Evolutionary conservation across 2,329 filamentous ascomycete species (phyloP), one percentile per base, ranked within the genome.

Genomic region (Claviceps cyperi): DNA sequence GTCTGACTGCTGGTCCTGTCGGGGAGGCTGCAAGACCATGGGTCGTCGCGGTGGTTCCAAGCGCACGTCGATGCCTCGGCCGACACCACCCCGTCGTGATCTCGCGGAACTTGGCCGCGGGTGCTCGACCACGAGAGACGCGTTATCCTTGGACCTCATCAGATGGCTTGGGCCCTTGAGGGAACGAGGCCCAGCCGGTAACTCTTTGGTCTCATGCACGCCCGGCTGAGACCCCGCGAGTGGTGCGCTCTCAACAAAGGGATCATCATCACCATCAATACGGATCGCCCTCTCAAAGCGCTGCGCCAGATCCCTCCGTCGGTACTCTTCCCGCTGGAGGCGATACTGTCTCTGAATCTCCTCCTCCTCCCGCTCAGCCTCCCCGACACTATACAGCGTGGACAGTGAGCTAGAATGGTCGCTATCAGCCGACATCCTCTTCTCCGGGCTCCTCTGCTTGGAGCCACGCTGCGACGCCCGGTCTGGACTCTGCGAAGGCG

Each of bases 351-450:
- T 48, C 19, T 50, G 36, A 11, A 46, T 40, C 38, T 54, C 40
- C 32, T 52, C 43, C 7, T 48, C 51, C 17, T 62, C 62, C 6
- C 70, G 67, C 8, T 71, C 67, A 1, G 66, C 63, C 49, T 77
- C 74, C 32, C 75, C 73, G 46, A 72, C 73, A 51, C 75, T 78
- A 54, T 78, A 77, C 5, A 80, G 59, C 0, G 76, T 80, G 4
- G 76, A 80, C 5, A 80, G 63, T 2, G 74, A 71, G 39, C 74
- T 78, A 0, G 74, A 77, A 14, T 67, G 62, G 8, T 73, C 66
- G 53, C 72, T 76, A 4, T 67, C 64, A 4, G 59, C 51, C 0
- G 70, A 73, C 4, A 48, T 51, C n/a, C 59, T 60, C 50, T 60
- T 53, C 15, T 57, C 51, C 0, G 55, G 55, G 1, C 40, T 51